Evolutionary conservation across 495 filamentous ascomycete species (phyloP).

Genomic region (Neurospora sp.): DNA sequence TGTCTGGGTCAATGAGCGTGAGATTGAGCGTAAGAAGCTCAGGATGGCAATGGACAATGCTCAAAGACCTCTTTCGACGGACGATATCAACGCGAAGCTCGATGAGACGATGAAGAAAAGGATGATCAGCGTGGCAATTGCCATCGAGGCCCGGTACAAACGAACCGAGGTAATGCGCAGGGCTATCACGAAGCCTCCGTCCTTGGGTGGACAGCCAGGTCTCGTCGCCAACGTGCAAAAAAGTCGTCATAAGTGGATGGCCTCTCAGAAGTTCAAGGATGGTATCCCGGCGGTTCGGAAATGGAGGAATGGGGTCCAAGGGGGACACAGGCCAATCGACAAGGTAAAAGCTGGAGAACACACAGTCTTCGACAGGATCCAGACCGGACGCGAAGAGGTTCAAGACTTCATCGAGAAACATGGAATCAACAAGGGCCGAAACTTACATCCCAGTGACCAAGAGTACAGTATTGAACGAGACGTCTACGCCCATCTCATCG

Average conservation of each 20-base stretch:
- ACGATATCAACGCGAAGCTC: neutral
- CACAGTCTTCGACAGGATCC: no score
- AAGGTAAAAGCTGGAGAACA: no score
- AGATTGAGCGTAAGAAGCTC: neutral
- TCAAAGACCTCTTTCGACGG: neutral
- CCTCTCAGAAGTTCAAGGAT: no score
- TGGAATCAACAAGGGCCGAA: no score
- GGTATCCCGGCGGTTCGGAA: no score
- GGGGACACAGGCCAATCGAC: no score
- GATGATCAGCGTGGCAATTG: slow-evolving; percentile 9
- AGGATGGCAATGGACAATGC: neutral
- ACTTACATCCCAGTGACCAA: no score
- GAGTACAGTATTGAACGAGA: slow-evolving; percentile 8
- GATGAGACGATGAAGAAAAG: slow-evolving; percentile 3
- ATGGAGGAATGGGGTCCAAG: no score
- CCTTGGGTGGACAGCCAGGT: neutral
- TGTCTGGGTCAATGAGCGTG: slow-evolving; percentile 14
- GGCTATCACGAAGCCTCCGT: slow-evolving; percentile 5
- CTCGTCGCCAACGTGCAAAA: neutral
- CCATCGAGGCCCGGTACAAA: slow-evolving; percentile 9
- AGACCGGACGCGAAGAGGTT: no score
- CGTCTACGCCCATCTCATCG: slow-evolving; percentile 10
- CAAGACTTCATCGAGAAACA: no score
- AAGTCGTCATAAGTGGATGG: neutral
- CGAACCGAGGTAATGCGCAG: slow-evolving; percentile 13